These are phyloP conservation scores for Trichoderma gracile DNA, from an alignment of 2,329 filamentous ascomycete genomes.

Conservation along the genomic window DNA sequence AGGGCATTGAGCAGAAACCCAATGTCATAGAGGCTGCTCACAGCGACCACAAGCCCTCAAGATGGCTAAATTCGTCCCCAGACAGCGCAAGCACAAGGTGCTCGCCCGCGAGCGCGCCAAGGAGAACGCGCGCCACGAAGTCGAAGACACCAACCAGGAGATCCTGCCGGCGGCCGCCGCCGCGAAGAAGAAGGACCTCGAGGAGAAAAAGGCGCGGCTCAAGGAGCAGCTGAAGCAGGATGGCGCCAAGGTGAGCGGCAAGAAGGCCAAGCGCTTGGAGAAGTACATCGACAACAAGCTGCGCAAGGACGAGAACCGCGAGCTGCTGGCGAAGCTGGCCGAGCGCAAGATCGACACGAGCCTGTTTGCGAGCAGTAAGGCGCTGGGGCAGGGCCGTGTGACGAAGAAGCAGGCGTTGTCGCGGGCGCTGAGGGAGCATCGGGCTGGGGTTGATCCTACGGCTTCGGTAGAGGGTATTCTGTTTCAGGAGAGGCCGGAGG, in stretches of 20 bases:
- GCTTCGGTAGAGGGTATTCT: slow-evolving; percentile 57
- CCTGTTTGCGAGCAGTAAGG: slow-evolving; percentile 74
- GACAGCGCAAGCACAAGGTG: slow-evolving; percentile 68
- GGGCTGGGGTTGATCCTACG: slow-evolving; percentile 60
- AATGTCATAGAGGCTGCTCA: slow-evolving; percentile 22
- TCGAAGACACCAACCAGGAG: slow-evolving; percentile 42
- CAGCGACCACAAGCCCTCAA: neutral
- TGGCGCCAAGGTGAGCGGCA: slow-evolving; percentile 58
- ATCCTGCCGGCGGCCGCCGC: slow-evolving; percentile 33
- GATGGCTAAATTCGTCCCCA: slow-evolving; percentile 62
- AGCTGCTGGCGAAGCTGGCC: slow-evolving; percentile 79
- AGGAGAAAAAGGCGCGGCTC: slow-evolving; percentile 57
- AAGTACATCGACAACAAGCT: slow-evolving; percentile 85
- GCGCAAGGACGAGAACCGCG: slow-evolving; percentile 87
- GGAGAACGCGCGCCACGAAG: slow-evolving; percentile 45
- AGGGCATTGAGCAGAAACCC: slow-evolving; percentile 24
- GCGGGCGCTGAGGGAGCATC: slow-evolving; percentile 63
- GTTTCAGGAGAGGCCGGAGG: slow-evolving; percentile 45
- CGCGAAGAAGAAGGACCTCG: slow-evolving; percentile 49
- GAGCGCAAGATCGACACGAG: slow-evolving; percentile 78
- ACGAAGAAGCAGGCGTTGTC: slow-evolving; percentile 69
- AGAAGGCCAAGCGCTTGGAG: slow-evolving; percentile 66
- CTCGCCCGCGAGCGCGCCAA: slow-evolving; percentile 61
- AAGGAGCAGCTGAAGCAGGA: slow-evolving; percentile 55
- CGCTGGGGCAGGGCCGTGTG: slow-evolving; percentile 70